Base-by-base conservation (phyloP, 768 basidiomycete genomes). In the Amanita fuliginea region DNA sequence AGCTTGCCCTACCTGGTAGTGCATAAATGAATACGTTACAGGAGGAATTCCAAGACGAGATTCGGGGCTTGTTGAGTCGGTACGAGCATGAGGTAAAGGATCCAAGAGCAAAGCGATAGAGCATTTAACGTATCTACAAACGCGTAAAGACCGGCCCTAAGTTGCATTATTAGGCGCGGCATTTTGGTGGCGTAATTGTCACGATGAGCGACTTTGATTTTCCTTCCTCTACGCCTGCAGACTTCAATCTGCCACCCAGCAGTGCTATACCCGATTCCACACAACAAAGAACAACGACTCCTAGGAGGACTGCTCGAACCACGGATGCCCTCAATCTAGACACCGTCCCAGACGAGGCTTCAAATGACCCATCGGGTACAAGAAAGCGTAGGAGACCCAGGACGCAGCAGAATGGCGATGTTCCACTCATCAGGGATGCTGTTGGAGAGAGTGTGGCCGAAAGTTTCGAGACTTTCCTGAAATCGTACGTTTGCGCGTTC, bases 371-470 rank as follows among this genome's bases (percentile, higher is more conserved):
- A 6, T 48, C 62, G 3, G 62, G 59, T 6, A 51, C 55, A n/a
- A 61, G 62, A 21, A 70, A 65, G 49, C 62, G 73, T 14, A 70
- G 75, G 50, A 69, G 74, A 49, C 73, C 75, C 37, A 71, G 75
- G 49, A 70, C 71, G 10, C 73, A 73, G 51, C 68, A 66, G 8
- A 76, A 75, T 47, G 76, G 68, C 3, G 87, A 93, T 57, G 77
- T 96, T 0, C 88, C 93, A 2, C 70, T 89, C 45, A 93, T 98
- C 1, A 84, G 83, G 57, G 96, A 98, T 66, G 83, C 87, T 28
- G 95, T 97, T 16, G 95, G 95, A 47, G 94, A 98, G 70, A 90
- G 88, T 57, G 90, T 98, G 3, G 82, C 85, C 49, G 88, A 94
- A 59, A 83, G 84, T 59, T 97, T 98, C 60, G 86, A 91, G 62